Conservation (phyloP, 805 yeast genomes). For the Saturnispora dispora region DNA sequence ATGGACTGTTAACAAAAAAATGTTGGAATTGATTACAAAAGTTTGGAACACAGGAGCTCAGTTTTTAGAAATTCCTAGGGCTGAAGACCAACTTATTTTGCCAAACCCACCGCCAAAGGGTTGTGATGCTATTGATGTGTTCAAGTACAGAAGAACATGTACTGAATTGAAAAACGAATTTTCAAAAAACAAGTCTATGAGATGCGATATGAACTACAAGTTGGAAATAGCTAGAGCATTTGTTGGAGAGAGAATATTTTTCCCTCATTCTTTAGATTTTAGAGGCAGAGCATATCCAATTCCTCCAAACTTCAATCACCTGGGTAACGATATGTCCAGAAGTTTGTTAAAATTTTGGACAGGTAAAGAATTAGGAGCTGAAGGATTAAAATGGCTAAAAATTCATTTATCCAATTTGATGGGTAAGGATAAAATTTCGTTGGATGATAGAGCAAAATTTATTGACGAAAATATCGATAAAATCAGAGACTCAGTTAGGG, state of each 20-base stretch:
- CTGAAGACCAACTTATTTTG: conserved; percentile 33
- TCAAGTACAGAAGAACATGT: conserved; percentile 58
- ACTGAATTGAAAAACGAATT: conserved; percentile 50
- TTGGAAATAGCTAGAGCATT: conserved; percentile 92
- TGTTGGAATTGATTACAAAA: conserved; percentile 59
- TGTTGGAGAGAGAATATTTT: conserved; percentile 66
- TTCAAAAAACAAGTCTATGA: conserved; percentile 65
- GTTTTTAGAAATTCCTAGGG: conserved; percentile 65
- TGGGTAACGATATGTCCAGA: conserved; percentile 72
- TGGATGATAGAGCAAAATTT: conserved; percentile 52
- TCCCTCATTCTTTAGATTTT: conserved; percentile 76
- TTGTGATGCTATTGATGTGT: conserved; percentile 63
- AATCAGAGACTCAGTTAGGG: conserved; percentile 46
- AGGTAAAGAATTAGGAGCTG: conserved; percentile 56
- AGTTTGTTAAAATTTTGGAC: conserved; percentile 68
- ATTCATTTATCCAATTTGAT: conserved; percentile 65
- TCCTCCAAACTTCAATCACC: conserved; percentile 71
- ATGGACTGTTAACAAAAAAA: conserved; percentile 79
- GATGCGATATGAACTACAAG: conserved; percentile 92
- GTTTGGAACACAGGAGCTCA: conserved; percentile 84
- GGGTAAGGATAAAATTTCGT: conserved; percentile 67
- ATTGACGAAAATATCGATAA: conserved; percentile 49
- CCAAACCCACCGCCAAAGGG: conserved; percentile 51
- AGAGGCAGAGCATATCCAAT: conserved; percentile 81
- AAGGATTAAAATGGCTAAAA: conserved; percentile 66